phyloP scores from a whole-genome alignment of 2,329 filamentous ascomycete genomes.

The Fusarium sp. region DNA sequence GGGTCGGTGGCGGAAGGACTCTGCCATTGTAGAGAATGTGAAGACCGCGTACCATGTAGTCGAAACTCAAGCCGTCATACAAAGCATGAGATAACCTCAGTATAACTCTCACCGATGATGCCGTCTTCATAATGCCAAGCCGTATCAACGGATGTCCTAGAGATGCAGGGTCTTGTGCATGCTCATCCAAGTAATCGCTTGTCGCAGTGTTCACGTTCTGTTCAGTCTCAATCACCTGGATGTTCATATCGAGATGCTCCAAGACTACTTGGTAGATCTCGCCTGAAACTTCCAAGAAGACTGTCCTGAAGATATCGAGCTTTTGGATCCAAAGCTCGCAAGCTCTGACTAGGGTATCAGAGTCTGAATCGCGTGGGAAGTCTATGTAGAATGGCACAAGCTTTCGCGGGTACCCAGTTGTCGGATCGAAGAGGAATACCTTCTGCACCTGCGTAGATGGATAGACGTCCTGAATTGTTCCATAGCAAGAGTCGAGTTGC shows the following conservation, averaged over 20 bases:
- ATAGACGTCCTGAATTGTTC: neutral
- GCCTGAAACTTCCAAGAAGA: neutral
- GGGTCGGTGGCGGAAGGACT: conserved; percentile 6
- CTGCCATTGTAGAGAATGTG: conserved; percentile 23
- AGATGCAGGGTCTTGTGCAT: neutral
- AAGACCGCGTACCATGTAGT: conserved; percentile 22
- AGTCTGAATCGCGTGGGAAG: neutral
- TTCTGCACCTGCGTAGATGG: neutral
- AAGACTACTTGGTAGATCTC: conserved; percentile 9
- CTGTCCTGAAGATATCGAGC: conserved; percentile 15
- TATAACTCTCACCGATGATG: conserved; percentile 13
- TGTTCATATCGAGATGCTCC: neutral
- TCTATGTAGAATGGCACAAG: conserved; percentile 1
- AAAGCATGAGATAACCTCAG: conserved; percentile 36
- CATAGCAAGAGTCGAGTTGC: neutral
- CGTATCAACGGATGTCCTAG: neutral
- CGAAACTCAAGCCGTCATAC: conserved; percentile 37
- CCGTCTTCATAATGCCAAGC: conserved; percentile 2
- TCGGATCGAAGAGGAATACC: neutral
- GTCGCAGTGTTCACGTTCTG: conserved; percentile 1
- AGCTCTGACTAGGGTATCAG: neutral
- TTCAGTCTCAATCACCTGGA: neutral
- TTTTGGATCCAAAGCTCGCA: neutral
- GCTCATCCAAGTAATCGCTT: neutral
- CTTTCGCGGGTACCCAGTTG: neutral